Base-by-base conservation (phyloP, 2,329 filamentous ascomycete genomes). In the Diaporthe aspalathi region DNA sequence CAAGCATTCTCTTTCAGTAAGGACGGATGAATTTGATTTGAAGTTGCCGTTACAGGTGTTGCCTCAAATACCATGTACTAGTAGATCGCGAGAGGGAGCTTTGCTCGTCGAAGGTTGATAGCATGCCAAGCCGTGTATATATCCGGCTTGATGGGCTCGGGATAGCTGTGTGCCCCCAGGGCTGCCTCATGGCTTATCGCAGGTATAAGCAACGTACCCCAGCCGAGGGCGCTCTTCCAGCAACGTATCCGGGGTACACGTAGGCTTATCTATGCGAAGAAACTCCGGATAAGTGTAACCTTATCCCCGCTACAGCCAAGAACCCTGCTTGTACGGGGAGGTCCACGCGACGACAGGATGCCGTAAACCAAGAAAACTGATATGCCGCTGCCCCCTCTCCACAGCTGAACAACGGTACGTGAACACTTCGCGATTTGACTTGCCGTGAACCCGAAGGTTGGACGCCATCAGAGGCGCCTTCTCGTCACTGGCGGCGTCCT, bases 301-400 rank as follows among this genome's bases (percentile, higher is more conserved):
- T 68, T 57, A 68, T 68, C 66, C 57, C 38, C 22, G 6, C 20
- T 17, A 6, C 35, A 11, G 52, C 66, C 66, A 49, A 68, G 52
- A n/a, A 49, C 16, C 20, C 24, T n/a, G 20, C 62, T 49, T n/a
- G 29, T 52, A 17, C 40, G 20, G 35, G 29, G 35, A 49, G 20
- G 66, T 35, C 38, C 27, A 68, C 24, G 40, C 40, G 14, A 20
- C 12, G 43, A n/a, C 16, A 27, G 47, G 52, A 57, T 68, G 57
- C 40, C 27, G 40, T n/a, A 54, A 50, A 53, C 29, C 27, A 17
- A n/a, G 32, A 47, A 49, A 40, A 35, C 14, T 29, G 17, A 22
- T 12, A 11, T 32, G 24, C 45, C 53, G 20, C 53, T 9, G 16
- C 8, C 27, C 12, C 32, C 3, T 50, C 29, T 1, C n/a, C n/a